Evolutionary conservation across 2,329 filamentous ascomycete species (phyloP).

Genomic region (Zelopaecilomyces penicillatus): DNA sequence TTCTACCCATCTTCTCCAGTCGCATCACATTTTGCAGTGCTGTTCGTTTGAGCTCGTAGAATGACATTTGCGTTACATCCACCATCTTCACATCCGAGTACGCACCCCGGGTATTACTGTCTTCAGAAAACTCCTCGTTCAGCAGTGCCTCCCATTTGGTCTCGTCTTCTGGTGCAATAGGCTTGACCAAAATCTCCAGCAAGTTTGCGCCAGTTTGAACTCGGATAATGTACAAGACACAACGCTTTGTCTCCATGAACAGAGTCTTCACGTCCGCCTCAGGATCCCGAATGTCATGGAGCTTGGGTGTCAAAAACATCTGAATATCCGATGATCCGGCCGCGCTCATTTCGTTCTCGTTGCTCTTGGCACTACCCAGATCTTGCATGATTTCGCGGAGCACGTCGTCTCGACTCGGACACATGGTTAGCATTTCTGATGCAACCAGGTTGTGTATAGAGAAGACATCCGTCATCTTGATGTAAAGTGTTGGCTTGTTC

Average conservation of each 20-base stretch:
- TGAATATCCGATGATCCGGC: slow-evolving; percentile 84
- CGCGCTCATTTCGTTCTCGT: slow-evolving; percentile 85
- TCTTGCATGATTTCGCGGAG: slow-evolving; percentile 89
- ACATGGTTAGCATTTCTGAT: slow-evolving; percentile 68
- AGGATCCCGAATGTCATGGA: slow-evolving; percentile 85
- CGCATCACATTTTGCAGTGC: slow-evolving; percentile 90
- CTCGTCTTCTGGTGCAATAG: slow-evolving; percentile 79
- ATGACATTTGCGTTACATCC: slow-evolving; percentile 83
- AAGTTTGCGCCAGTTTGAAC: slow-evolving; percentile 86
- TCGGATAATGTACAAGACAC: slow-evolving; percentile 93
- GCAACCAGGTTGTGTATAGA: slow-evolving; percentile 86
- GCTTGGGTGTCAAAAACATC: slow-evolving; percentile 80
- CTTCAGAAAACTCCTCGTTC: slow-evolving; percentile 66
- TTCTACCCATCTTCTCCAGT: slow-evolving; percentile 78
- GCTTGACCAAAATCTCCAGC: slow-evolving; percentile 91
- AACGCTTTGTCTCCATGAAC: slow-evolving; percentile 97
- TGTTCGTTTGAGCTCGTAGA: slow-evolving; percentile 85
- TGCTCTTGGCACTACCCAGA: slow-evolving; percentile 90
- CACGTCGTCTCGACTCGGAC: slow-evolving; percentile 73
- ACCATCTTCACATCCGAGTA: slow-evolving; percentile 84
- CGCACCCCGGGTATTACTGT: slow-evolving; percentile 65
- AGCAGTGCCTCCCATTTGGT: slow-evolving; percentile 77
- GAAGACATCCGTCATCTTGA: slow-evolving; percentile 97
- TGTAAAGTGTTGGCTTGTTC: slow-evolving; percentile 95
- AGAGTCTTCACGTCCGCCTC: slow-evolving; percentile 86